Evolutionary conservation across 169 alveolate species (phyloP).

Genomic region (Perkinsus marinus): DNA sequence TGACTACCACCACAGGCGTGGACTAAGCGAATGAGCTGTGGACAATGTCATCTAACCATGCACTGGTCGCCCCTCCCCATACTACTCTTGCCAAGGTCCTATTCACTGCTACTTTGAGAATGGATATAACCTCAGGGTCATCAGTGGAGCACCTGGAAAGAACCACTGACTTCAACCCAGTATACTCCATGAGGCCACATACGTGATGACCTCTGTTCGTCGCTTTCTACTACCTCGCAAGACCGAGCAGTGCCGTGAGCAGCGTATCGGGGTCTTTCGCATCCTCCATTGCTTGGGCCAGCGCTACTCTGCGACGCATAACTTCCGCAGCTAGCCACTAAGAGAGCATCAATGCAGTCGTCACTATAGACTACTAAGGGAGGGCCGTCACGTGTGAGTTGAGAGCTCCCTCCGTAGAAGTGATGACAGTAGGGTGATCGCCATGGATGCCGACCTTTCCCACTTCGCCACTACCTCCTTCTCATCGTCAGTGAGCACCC

Average conservation of each 20-base stretch:
- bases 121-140: neutral
- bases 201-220: too few species aligned
- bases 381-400: neutral
- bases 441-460: too few species aligned
- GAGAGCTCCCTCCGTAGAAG: neutral
- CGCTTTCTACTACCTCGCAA: too few species aligned
- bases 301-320: neutral
- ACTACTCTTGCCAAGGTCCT: neutral
- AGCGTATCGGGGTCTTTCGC: neutral
- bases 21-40: too few species aligned
- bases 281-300: neutral
- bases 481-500: neutral
- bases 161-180: too few species aligned
- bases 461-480: neutral
- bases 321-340: neutral
- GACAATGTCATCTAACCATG: neutral
- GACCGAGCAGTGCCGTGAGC: neutral
- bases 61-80: neutral
- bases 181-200: too few species aligned
- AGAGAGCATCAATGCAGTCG: neutral
- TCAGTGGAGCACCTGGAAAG: neutral
- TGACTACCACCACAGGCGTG: too few species aligned
- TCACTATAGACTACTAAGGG: neutral
- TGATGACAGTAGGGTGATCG: neutral
- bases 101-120: neutral